Evolutionary conservation across 1,284 basidiomycete genomes (phyloP).

Genomic region (Ganoderma multipileum): DNA sequence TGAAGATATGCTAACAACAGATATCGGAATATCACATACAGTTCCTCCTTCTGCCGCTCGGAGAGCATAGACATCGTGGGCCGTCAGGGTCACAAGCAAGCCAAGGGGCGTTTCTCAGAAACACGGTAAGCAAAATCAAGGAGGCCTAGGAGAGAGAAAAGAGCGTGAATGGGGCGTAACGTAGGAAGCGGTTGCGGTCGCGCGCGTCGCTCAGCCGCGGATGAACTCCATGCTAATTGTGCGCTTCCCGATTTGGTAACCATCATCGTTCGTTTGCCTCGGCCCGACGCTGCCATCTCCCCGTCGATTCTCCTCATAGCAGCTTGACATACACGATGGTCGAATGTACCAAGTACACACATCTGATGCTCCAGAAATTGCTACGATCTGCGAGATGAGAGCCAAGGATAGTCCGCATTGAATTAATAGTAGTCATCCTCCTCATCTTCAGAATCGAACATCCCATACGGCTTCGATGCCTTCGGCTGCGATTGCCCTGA

Average conservation of each 20-base stretch:
- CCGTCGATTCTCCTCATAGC: neutral
- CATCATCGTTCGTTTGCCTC: conserved; percentile 17
- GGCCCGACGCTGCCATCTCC: neutral
- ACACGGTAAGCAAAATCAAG: conserved; percentile 15
- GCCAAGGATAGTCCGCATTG: neutral
- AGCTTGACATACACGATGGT: neutral
- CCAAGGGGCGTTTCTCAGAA: conserved; percentile 5
- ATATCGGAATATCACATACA: conserved; percentile 52
- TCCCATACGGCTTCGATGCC: conserved; percentile 3
- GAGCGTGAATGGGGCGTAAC: conserved; percentile 31
- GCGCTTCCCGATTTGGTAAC: conserved; percentile 31
- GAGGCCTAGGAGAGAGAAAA: conserved; percentile 18
- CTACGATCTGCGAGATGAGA: neutral
- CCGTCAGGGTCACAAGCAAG: conserved; percentile 12
- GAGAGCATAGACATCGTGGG: conserved; percentile 41
- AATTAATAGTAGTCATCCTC: conserved; percentile 16
- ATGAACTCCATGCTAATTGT: conserved; percentile 24
- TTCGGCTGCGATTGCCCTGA: conserved; percentile 1
- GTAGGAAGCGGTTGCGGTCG: conserved; percentile 23
- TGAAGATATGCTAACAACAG: conserved; percentile 23
- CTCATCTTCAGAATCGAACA: conserved; percentile 29
- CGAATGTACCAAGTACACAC: neutral
- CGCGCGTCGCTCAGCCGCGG: conserved; percentile 10
- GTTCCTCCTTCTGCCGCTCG: conserved; percentile 78
- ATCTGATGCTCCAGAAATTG: neutral